Evolutionary conservation across 1,284 basidiomycete species (phyloP).

Genomic region (Amylostereum areolatum): DNA sequence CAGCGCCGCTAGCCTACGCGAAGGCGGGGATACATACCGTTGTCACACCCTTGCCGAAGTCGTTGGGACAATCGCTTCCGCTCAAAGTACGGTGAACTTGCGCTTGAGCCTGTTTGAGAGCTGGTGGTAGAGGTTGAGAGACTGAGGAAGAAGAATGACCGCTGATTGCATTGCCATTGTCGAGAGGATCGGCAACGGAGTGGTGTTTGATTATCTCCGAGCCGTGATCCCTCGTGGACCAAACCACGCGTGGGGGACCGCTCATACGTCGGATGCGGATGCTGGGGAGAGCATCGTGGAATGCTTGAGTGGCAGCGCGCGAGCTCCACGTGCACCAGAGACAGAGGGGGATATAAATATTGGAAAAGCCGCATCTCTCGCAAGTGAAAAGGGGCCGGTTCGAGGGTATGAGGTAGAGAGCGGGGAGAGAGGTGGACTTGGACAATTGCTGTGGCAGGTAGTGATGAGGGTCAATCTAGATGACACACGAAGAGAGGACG

Average conservation of each 20-base stretch:
- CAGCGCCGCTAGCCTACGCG: too few relatives aligned
- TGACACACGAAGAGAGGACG: conserved; percentile 4
- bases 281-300: conserved; percentile 23
- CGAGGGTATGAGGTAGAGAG: conserved; percentile 36
- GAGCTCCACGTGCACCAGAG: conserved; percentile 52
- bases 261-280: conserved; percentile 31
- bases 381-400: conserved; percentile 46
- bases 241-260: conserved; percentile 22
- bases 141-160: too few relatives aligned
- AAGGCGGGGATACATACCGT: too few relatives aligned
- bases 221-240: not conserved
- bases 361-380: conserved; percentile 42
- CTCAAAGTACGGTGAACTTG: too few relatives aligned
- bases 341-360: conserved; percentile 45
- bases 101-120: too few relatives aligned
- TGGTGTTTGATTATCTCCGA: not conserved
- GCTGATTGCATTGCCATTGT: too few relatives aligned
- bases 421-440: conserved; percentile 46
- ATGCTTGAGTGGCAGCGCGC: conserved; percentile 30
- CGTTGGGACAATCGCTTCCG: too few relatives aligned
- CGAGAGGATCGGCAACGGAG: too few relatives aligned
- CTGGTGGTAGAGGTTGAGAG: too few relatives aligned
- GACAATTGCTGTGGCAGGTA: conserved; percentile 30
- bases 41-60: too few relatives aligned
- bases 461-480: conserved; percentile 11